Base-by-base conservation (phyloP, 768 basidiomycete species). In the Hypholoma fasciculare region DNA sequence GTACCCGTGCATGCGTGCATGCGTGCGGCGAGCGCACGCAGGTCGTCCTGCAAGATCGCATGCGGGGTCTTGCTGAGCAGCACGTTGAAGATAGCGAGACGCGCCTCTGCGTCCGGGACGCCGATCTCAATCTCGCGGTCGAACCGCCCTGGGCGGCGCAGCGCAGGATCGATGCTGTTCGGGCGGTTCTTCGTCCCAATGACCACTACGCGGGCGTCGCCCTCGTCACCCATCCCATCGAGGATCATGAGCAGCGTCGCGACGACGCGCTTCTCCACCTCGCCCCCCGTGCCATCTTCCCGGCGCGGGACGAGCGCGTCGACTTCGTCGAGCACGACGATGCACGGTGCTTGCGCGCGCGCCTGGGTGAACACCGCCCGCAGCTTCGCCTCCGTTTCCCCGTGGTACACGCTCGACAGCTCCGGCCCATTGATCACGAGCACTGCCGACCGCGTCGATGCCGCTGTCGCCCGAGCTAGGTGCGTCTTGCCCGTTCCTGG, bases 401-500 rank as follows among this genome's bases (percentile, higher is more conserved):
- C 97, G 67, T 98, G 97, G 67, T 94, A 98, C 1, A 94, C 94
- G 17, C 93, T 94, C 1, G 92, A 93, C 19, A 98, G 82, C 68
- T 98, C 95, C 12, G 97, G 95, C 0, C 97, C 97, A 65, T 96
- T 96, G 70, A 98, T 88, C 51, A 94, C 86, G 61, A 99, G 82
- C n/a, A 97, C 91, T 26, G 88, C 86, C 7, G 94, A 91, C 30
- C 82, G 83, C 1, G 91, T 92, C 5, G 95, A 93, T 0, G 87
- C 82, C 3, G 96, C 95, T 58, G 98, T 95, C 13, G 95, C 92
- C 60, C 94, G 88, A 11, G 97, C 96, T 2, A 99, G 79, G 67
- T 97, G 94, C 0, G 97, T 99, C 75, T 99, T 99, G 14, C 97
- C 97, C 8, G 97, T 98, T 38, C 97, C 97, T 2, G 97, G 94